Evolutionary conservation across 2,329 filamentous ascomycete species (phyloP).

Genomic region (Metarhizium album): DNA sequence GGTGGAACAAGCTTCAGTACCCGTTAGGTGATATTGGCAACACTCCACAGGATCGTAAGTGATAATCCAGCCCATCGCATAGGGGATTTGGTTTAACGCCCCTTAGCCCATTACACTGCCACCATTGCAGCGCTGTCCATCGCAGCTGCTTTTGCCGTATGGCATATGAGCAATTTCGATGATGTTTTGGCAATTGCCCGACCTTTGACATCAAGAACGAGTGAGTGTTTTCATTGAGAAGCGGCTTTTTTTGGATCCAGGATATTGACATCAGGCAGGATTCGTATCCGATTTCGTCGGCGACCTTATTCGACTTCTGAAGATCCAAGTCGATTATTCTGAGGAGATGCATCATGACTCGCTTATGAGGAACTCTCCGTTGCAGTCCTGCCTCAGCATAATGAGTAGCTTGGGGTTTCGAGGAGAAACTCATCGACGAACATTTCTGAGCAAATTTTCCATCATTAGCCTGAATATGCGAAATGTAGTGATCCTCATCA

Average conservation of each 20-base stretch:
- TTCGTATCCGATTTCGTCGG: constrained; percentile 53
- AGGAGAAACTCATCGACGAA: constrained; percentile 49
- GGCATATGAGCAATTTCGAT: constrained; percentile 46
- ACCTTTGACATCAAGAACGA: constrained; percentile 27
- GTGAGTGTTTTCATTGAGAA: constrained; percentile 11
- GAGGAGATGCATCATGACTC: constrained; percentile 62
- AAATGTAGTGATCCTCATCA: constrained; percentile 56
- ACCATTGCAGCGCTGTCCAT: constrained; percentile 52
- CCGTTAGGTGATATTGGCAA: constrained; percentile 36
- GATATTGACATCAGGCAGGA: constrained; percentile 27
- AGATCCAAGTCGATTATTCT: constrained; percentile 70
- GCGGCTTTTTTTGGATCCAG: background rate
- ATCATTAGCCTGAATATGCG: constrained; percentile 66
- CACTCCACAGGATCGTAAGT: constrained; percentile 36
- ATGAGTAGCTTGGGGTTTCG: constrained; percentile 68
- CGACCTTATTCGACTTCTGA: constrained; percentile 58
- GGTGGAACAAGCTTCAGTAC: constrained; percentile 47
- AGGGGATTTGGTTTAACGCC: constrained; percentile 8
- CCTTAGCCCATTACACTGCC: constrained; percentile 41
- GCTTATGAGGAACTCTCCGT: constrained; percentile 58
- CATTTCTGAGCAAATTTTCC: constrained; percentile 61
- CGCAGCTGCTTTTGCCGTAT: constrained; percentile 34
- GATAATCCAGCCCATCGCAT: background rate
- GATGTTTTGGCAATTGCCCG: constrained; percentile 62
- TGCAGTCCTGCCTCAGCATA: constrained; percentile 69